Evolutionary conservation across 495 filamentous ascomycete genomes (phyloP), one percentile per base, ranked within the genome.

Genomic region (Chaetomium tenue): DNA sequence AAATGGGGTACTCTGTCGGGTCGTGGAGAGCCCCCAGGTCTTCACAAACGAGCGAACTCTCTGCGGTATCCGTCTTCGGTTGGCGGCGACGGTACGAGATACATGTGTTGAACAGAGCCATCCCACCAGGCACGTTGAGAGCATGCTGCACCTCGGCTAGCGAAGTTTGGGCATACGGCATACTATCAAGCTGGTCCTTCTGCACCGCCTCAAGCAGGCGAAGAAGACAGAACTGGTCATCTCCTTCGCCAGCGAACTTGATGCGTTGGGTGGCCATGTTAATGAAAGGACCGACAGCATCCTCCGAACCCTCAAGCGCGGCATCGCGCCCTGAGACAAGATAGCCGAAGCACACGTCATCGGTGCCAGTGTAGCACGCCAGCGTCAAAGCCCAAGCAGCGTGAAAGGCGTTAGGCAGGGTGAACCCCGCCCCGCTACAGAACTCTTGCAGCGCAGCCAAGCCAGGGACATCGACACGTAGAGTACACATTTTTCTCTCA

Each of bases 241-340:
- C 39, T 0, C 50, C 25, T 12, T 20, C 23, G 33, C 42, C 1
- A 33, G 22, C 44, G 8, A 68, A 11, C 12, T 18, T 57, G 9
- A 75, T 71, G 2, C 86, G 77, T 37, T 86, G 71, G 2, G 87
- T 86, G 0, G 86, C 72, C 2, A 86, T 87, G 39, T 84, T 81
- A 50, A 88, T 82, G 2, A 85, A 74, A 0, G 86, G 79, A 0
- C 82, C 84, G 18, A 78, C 71, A 18, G 84, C 78, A 30, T 75
- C 70, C 16, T 77, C 75, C 18, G 84, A 73, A 16, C 79, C 82
- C 22, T 71, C 66, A 2, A 85, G 63, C 5, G 77, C 75, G 22
- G 9, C 63, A n/a, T 79, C 73, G 2, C 84, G 72, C 37, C 83
- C 83, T 48, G 72, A 75, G 5, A 78, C 70, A 23, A 77, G 72